Evolutionary conservation across 352 stramenopile genomes (phyloP).

Genomic region (Globisporangium viniferum): DNA sequence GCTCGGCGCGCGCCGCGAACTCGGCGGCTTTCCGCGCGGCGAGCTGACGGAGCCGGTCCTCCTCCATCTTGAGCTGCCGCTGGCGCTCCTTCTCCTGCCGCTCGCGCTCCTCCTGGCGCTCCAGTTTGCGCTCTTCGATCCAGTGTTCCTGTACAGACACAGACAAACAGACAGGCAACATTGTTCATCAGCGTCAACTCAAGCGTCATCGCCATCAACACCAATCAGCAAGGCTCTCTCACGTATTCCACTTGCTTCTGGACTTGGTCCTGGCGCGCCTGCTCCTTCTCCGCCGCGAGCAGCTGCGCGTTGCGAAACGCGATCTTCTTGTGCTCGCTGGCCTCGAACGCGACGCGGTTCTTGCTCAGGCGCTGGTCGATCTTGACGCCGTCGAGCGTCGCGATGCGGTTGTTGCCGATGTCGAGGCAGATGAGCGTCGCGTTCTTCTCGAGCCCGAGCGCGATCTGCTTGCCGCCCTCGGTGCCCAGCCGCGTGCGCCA

Average conservation of each 20-base stretch:
- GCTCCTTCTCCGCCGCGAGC: conserved; percentile 48
- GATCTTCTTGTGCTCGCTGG: conserved; percentile 37
- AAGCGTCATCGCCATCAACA: neutral
- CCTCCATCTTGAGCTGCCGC: conserved; percentile 47
- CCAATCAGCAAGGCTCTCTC: conserved; percentile 5
- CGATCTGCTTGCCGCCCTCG: conserved; percentile 66
- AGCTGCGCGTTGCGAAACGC: conserved; percentile 47
- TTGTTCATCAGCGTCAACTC: conserved; percentile 3
- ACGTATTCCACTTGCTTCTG: conserved; percentile 61
- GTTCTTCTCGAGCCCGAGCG: conserved; percentile 54
- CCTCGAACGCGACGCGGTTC: conserved; percentile 50
- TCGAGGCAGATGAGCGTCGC: conserved; percentile 65
- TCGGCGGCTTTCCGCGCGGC: conserved; percentile 68
- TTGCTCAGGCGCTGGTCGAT: conserved; percentile 47
- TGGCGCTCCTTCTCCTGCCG: conserved; percentile 48
- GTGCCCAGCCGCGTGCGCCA: conserved; percentile 70
- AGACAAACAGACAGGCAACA: neutral
- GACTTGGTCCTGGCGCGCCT: conserved; percentile 38
- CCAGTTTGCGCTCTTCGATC: conserved; percentile 72
- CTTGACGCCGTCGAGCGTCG: conserved; percentile 38
- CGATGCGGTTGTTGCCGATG: conserved; percentile 77
- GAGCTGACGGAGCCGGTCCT: conserved; percentile 65
- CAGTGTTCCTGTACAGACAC: conserved; percentile 46
- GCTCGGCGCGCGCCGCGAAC: conserved; percentile 62
- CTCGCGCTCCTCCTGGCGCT: conserved; percentile 47